Conservation (phyloP, 768 basidiomycete genomes). For the Kwoniella dejecticola region DNA sequence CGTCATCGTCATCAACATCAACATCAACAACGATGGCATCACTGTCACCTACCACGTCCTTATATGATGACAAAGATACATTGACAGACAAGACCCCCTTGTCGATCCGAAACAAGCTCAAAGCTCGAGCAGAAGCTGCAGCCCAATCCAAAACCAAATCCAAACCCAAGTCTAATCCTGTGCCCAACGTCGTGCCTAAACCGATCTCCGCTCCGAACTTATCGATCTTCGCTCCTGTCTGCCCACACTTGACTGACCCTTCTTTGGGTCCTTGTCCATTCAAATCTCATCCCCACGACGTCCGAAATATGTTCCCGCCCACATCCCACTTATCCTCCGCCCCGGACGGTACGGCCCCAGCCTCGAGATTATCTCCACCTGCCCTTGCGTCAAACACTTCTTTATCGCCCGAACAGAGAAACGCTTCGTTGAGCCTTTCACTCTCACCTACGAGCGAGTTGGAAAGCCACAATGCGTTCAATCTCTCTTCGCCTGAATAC, state of each 20-base stretch:
- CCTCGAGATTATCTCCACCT: conserved; percentile 2
- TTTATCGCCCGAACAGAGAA: too few species aligned
- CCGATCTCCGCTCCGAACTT: conserved; percentile 9
- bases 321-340: conserved; percentile 11
- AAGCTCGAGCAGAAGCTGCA: not conserved
- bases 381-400: not conserved
- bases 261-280: conserved; percentile 25
- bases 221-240: conserved; percentile 21
- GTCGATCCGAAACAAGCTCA: not conserved
- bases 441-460: not conserved
- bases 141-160: not conserved
- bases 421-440: too few species aligned
- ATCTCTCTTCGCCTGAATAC: too few species aligned
- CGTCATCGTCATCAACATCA: not conserved
- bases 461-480: not conserved
- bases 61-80: too few species aligned
- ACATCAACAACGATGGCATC: not conserved
- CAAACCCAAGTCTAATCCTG: conserved; percentile 3
- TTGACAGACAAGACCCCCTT: not conserved
- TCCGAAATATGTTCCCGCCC: conserved; percentile 26
- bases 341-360: too few species aligned
- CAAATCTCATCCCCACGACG: conserved; percentile 25
- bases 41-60: not conserved
- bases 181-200: not conserved
- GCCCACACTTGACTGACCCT: conserved; percentile 21